Evolutionary conservation across 495 filamentous ascomycete species (phyloP), one percentile per base, ranked within the genome.

Genomic region (Aspergillus ellipticus): DNA sequence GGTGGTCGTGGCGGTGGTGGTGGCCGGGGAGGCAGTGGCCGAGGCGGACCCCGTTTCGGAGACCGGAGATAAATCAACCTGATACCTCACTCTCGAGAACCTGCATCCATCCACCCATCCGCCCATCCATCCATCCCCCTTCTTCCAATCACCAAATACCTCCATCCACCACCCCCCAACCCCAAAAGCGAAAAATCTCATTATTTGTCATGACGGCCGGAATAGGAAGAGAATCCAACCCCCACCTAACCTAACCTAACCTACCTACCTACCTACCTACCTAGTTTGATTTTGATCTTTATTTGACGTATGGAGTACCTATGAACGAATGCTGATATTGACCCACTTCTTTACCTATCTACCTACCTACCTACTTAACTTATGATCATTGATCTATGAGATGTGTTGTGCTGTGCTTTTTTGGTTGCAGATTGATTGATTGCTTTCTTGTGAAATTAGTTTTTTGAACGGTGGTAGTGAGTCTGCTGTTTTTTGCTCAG

Each of bases 11-110:
- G 61, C 39, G 64, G 58, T 55, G 55, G 51, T 39, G 45, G 57
- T 41, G 55, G 37, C 29, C n/a, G n/a, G n/a, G n/a, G 49, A 43
- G 64, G 61, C 39, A 62, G 58, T 55, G 55, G 51, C 41, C 48
- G 57, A 39, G 55, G 37, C 29, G 42, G 61, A 15, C 24, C 10
- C 21, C 31, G 55, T 9, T 39, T 42, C 37, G 55, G 66, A 69
- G 41, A 66, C 62, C 52, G 69, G 63, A 51, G 64, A 61, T 54
- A 51, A 63, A 33, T 15, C 28, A 31, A 22, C 29, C 29, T 42
- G 19, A 21, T 41, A 28, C 46, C 51, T 52, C 21, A 20, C 16
- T 22, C 2, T 21, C 15, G 4, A 15, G 4, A 39, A 39, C 11
- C 5, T 5, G 1, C 35, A 15, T n/a, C 13, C 10, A 31, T 16